Conservation (phyloP, 2,329 filamentous ascomycete genomes). For the Diplocarpon mali region DNA sequence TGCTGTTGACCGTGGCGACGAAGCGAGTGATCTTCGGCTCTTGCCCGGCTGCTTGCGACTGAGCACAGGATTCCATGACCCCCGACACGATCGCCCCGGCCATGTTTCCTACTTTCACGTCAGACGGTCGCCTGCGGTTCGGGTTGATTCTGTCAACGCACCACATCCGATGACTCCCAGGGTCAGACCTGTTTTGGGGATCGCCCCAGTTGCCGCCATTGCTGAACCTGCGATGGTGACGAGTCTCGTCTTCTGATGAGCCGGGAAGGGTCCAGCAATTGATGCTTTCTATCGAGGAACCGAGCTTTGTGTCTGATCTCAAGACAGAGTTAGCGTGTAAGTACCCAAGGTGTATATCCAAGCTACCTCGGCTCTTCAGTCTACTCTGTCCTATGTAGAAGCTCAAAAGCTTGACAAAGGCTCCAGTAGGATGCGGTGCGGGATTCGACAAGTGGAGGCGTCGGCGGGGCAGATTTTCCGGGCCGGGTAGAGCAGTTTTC, state of each 20-base stretch:
- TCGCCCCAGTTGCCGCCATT: constrained; percentile 1
- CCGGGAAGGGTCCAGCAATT: neutral
- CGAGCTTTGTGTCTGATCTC: no score
- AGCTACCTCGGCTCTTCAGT: no score
- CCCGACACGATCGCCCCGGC: constrained; percentile 21
- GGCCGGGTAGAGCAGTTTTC: no score
- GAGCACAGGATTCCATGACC: constrained; percentile 16
- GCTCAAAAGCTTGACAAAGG: no score
- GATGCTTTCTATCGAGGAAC: neutral
- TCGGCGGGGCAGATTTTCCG: no score
- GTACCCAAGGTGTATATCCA: no score
- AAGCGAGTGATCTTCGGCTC: constrained; percentile 23
- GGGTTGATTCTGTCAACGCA: neutral
- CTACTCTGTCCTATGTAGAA: no score
- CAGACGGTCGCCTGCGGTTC: neutral
- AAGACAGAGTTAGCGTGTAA: no score
- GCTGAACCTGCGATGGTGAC: neutral
- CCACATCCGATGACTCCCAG: constrained; percentile 5
- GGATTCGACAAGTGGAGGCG: no score
- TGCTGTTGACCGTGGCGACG: constrained; percentile 34
- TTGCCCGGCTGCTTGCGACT: constrained; percentile 7
- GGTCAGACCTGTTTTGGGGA: neutral
- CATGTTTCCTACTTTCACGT: constrained; percentile 19
- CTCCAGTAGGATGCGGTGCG: no score
- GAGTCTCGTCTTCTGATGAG: neutral